These are phyloP conservation scores for Hymenoscyphus linearis DNA, from an alignment of 2,329 filamentous ascomycete genomes.

Conservation along the genomic window DNA sequence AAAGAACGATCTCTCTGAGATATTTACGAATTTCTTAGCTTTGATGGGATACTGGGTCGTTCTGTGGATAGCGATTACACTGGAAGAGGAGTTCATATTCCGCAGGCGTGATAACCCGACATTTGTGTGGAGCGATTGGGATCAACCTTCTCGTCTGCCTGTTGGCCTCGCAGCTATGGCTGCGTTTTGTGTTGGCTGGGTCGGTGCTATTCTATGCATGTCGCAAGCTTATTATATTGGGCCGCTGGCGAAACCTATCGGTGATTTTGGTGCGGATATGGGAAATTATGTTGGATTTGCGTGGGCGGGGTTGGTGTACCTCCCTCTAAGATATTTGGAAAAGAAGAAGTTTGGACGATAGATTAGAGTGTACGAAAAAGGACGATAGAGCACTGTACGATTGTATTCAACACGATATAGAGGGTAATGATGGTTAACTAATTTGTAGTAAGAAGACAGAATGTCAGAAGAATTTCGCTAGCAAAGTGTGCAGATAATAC, in stretches of 20 bases:
- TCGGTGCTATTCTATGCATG: slow-evolving; percentile 61
- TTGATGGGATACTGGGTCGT: slow-evolving; percentile 67
- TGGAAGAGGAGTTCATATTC: slow-evolving; percentile 60
- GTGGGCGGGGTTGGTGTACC: slow-evolving; percentile 53
- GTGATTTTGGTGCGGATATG: slow-evolving; percentile 35
- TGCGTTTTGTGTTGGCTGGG: slow-evolving; percentile 61
- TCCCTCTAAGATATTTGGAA: slow-evolving; percentile 33
- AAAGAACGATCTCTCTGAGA: slow-evolving; percentile 52
- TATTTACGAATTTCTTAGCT: slow-evolving; percentile 65
- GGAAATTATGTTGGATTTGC: slow-evolving; percentile 46
- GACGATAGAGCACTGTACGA: not conserved
- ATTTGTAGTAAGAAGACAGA: not conserved
- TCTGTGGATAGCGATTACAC: slow-evolving; percentile 57
- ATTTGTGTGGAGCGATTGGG: slow-evolving; percentile 59
- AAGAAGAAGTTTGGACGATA: slow-evolving; percentile 31
- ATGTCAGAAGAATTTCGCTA: not conserved
- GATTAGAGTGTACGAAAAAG: not conserved
- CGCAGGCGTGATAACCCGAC: slow-evolving; percentile 36
- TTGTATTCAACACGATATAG: not conserved
- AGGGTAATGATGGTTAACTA: not conserved
- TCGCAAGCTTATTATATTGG: slow-evolving; percentile 63
- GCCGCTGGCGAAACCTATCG: slow-evolving; percentile 52
- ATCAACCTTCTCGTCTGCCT: slow-evolving; percentile 52
- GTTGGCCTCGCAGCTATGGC: slow-evolving; percentile 55
- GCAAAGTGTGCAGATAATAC: too few relatives aligned